phyloP scores from a whole-genome alignment of 2,329 filamentous ascomycete species.

The Sporothrix variecibatus region DNA sequence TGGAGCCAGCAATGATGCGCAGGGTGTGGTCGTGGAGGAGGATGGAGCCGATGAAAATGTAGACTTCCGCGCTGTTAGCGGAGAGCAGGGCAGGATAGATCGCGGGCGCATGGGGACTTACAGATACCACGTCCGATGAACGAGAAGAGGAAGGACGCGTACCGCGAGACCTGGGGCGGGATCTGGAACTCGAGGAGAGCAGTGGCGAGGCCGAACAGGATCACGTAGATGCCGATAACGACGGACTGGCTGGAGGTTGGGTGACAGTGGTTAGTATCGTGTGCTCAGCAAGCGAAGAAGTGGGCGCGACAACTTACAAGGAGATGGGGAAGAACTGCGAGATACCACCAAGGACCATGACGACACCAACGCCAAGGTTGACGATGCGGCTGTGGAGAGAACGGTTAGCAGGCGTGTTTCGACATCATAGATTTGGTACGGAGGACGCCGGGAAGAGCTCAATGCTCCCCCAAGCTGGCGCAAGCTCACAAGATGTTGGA shows the following conservation, averaged over 20 bases:
- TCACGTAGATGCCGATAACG: conserved; percentile 83
- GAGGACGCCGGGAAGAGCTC: not conserved
- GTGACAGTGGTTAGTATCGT: conserved; percentile 21
- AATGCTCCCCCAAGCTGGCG: not conserved
- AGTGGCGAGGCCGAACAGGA: conserved; percentile 82
- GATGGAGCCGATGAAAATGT: conserved; percentile 90
- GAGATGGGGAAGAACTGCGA: conserved; percentile 65
- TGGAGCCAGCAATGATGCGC: conserved; percentile 73
- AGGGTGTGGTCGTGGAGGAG: conserved; percentile 69
- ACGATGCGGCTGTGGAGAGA: conserved; percentile 73
- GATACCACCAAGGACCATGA: conserved; percentile 85
- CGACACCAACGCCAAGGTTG: conserved; percentile 82
- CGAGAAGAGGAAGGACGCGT: conserved; percentile 96
- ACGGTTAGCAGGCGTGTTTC: conserved; percentile 4
- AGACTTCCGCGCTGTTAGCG: conserved; percentile 60
- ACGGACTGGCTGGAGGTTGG: conserved; percentile 59
- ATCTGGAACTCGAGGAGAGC: conserved; percentile 89
- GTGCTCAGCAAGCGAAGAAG: not conserved
- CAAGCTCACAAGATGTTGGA: conserved; percentile 82
- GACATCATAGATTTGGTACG: not conserved
- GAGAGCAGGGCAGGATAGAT: not conserved
- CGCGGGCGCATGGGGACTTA: conserved; percentile 53
- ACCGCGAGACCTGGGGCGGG: conserved; percentile 86
- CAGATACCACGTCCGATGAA: conserved; percentile 94
- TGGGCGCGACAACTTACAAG: conserved; percentile 54